A percentile compares a stretch with the other conserved stretches of the same genome.
phyloP scores from a whole-genome alignment of 2,329 filamentous ascomycete genomes.

The Claviceps monticola region DNA sequence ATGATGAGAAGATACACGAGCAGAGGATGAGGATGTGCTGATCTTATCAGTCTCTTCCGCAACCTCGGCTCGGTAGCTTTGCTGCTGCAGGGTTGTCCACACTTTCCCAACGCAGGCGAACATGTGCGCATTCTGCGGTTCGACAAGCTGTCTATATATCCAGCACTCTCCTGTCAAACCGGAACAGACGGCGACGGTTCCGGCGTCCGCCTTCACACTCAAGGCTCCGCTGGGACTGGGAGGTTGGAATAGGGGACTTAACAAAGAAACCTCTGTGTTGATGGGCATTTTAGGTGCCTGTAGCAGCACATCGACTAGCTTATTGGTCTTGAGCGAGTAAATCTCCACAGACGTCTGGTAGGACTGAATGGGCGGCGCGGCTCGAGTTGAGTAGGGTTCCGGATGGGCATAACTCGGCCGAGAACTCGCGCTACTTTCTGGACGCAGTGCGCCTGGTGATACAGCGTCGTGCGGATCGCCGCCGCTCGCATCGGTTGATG shows the following conservation, averaged over 20 bases:
- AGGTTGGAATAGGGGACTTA: conserved; percentile 50
- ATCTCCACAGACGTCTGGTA: conserved; percentile 86
- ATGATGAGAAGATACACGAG: conserved; percentile 10
- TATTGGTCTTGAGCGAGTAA: conserved; percentile 68
- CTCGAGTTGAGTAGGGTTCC: conserved; percentile 21
- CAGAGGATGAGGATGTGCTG: conserved; percentile 19
- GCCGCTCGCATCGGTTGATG: conserved; percentile 19
- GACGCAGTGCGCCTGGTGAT: conserved; percentile 19
- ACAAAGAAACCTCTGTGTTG: conserved; percentile 37
- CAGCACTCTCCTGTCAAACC: conserved; percentile 79
- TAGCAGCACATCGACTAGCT: conserved; percentile 59
- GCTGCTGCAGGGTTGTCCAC: conserved; percentile 75
- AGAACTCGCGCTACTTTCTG: conserved; percentile 29
- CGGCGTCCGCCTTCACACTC: conserved; percentile 57
- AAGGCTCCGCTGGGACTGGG: conserved; percentile 61
- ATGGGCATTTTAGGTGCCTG: conserved; percentile 50
- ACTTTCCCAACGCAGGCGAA: conserved; percentile 71
- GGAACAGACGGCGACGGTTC: conserved; percentile 61
- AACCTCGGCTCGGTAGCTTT: conserved; percentile 34
- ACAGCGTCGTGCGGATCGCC: conserved; percentile 23
- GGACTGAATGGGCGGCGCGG: conserved; percentile 32
- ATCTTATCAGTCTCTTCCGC: conserved; percentile 31
- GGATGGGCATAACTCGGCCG: conserved; percentile 26
- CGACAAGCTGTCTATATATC: conserved; percentile 46
- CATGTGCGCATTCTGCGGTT: conserved; percentile 27